phyloP scores from a whole-genome alignment of 306 rosid species.

The Prunus persica region Prunus_persica_NCBIv2 NC_034013.1:12522501-12523000 shows the following conservation, averaged over 20 bases:
- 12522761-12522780: background rate
- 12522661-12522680: background rate
- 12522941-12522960: slow-evolving; percentile 4
- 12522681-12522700: background rate
- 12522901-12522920: background rate
- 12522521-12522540: slow-evolving; percentile 5
- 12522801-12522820: background rate
- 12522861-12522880: slow-evolving; percentile 17
- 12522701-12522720: background rate
- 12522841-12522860: background rate
- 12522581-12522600: background rate
- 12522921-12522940: slow-evolving; percentile 10
- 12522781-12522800: background rate
- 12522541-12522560: background rate
- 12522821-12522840: background rate
- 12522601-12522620: background rate
- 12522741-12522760: background rate
- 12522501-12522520: slow-evolving; percentile 27
- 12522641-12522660: background rate
- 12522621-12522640: background rate
- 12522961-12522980: slow-evolving; percentile 17
- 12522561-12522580: slow-evolving; percentile 11
- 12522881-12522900: background rate
- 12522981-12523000: slow-evolving; percentile 83
- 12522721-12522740: background rate